Percentiles rank a stretch among this genome's conserved stretches.
Evolutionary conservation across 1,284 basidiomycete species (phyloP).

Genomic region (Trichosporon coremiiforme): DNA sequence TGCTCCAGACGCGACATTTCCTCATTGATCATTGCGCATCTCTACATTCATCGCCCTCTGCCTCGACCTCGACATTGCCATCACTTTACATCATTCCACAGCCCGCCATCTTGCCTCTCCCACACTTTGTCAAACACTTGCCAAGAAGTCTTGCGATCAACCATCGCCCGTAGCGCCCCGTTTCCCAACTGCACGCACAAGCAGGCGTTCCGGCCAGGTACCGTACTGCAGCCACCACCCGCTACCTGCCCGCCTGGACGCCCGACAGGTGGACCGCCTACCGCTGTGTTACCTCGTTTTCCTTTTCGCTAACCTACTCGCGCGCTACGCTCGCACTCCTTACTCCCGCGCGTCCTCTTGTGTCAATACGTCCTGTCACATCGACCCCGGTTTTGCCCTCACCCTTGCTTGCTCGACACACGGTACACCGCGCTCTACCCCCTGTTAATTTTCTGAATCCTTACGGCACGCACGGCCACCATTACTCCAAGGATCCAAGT

Average conservation of each 20-base stretch:
- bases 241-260: not conserved
- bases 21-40: slow-evolving; percentile 2
- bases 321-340: slow-evolving; percentile 6
- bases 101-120: not conserved
- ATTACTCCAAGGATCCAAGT: not conserved
- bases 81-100: slow-evolving; percentile 2
- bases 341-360: slow-evolving; percentile 5
- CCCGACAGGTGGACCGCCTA: not conserved
- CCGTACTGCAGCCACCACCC: slow-evolving; percentile 1
- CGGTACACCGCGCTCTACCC: not conserved
- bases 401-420: not conserved
- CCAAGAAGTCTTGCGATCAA: not conserved
- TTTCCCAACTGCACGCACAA: not conserved
- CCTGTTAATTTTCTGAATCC: slow-evolving; percentile 10
- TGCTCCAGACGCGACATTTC: not conserved
- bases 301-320: slow-evolving; percentile 10
- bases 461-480: not conserved
- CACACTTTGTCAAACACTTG: slow-evolving; percentile 12
- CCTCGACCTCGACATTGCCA: not conserved
- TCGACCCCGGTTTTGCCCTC: not conserved
- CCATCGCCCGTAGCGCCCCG: too few species aligned
- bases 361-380: slow-evolving; percentile 15
- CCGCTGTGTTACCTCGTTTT: slow-evolving; percentile 9
- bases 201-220: not conserved
- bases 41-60: not conserved